phyloP scores from a whole-genome alignment of 148 eudicot genomes.

The Limonium bicolor region DNA sequence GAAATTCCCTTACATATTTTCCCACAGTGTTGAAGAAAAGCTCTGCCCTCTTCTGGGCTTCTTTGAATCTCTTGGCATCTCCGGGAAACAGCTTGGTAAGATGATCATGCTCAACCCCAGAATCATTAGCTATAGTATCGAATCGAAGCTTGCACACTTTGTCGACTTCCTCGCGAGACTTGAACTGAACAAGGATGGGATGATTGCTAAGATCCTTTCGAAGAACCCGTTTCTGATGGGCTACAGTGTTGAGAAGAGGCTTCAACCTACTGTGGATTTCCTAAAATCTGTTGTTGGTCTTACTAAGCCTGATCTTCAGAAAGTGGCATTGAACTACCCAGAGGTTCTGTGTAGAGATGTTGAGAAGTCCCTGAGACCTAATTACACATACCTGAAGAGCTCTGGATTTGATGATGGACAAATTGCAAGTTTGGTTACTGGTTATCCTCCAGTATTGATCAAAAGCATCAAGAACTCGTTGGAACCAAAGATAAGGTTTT shows the following conservation, averaged over 20 bases:
- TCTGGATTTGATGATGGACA: slow-evolving; percentile 54
- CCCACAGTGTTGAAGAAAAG: slow-evolving; percentile 77
- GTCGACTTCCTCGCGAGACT: slow-evolving; percentile 69
- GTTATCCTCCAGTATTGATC: slow-evolving; percentile 80
- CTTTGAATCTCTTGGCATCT: slow-evolving; percentile 75
- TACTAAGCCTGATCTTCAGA: slow-evolving; percentile 46
- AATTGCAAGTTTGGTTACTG: slow-evolving; percentile 55
- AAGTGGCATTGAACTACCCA: slow-evolving; percentile 53
- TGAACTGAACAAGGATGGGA: slow-evolving; percentile 51
- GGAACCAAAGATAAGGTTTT: slow-evolving; percentile 80
- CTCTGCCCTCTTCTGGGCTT: slow-evolving; percentile 89
- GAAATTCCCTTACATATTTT: slow-evolving; percentile 76
- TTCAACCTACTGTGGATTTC: slow-evolving; percentile 78
- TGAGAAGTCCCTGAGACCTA: slow-evolving; percentile 62
- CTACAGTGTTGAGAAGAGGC: slow-evolving; percentile 70
- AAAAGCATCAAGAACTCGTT: slow-evolving; percentile 81
- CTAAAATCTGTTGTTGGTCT: slow-evolving; percentile 56
- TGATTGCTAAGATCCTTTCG: slow-evolving; percentile 66
- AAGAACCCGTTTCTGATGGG: slow-evolving; percentile 87
- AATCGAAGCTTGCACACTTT: slow-evolving; percentile 60
- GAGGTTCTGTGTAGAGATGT: slow-evolving; percentile 90
- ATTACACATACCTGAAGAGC: slow-evolving; percentile 34
- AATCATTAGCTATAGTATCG: slow-evolving; percentile 83
- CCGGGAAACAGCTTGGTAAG: slow-evolving; percentile 74
- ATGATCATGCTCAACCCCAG: slow-evolving; percentile 79